phyloP scores from a whole-genome alignment of 352 stramenopile species.

The Globisporangium irregulare region DNA sequence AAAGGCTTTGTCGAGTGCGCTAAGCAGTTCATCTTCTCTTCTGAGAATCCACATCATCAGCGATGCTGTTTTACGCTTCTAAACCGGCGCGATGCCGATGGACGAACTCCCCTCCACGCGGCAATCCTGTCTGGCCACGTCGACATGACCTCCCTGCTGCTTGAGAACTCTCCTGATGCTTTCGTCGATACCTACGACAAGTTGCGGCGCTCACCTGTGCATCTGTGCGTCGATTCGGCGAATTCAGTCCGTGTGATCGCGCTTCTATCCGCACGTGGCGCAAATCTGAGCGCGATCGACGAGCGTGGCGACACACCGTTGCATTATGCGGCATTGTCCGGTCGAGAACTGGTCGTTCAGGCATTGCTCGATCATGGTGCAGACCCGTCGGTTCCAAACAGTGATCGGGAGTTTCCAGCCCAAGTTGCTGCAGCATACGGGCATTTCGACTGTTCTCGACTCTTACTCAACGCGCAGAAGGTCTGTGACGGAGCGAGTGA shows the following conservation, averaged over 20 bases:
- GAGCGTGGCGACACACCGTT: conserved; percentile 66
- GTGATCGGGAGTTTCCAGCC: conserved; percentile 51
- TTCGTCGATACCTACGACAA: conserved; percentile 30
- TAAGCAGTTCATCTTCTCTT: conserved; percentile 34
- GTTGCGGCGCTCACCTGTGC: conserved; percentile 32
- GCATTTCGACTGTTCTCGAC: conserved; percentile 44
- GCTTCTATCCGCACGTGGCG: conserved; percentile 30
- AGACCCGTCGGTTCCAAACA: conserved; percentile 44
- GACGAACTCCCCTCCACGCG: conserved; percentile 37
- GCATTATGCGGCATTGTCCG: conserved; percentile 61
- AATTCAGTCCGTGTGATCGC: conserved; percentile 20
- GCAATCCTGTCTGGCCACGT: conserved; percentile 34
- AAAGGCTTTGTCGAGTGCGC: conserved; percentile 55
- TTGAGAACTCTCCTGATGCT: conserved; percentile 20
- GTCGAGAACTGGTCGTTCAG: conserved; percentile 33
- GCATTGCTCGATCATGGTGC: conserved; percentile 44
- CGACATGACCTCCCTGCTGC: conserved; percentile 29
- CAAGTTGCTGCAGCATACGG: conserved; percentile 44
- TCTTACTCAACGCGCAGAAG: conserved; percentile 32
- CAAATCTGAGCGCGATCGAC: conserved; percentile 45
- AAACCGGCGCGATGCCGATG: conserved; percentile 22
- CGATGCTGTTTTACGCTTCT: conserved; percentile 25
- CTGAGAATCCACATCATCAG: conserved; percentile 1
- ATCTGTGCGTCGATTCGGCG: conserved; percentile 35
- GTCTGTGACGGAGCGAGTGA: neutral